A percentile compares a stretch with the other conserved stretches of the same genome.
phyloP scores from a whole-genome alignment of 169 alveolate genomes.

The Cryptosporidium viatorum region DNA sequence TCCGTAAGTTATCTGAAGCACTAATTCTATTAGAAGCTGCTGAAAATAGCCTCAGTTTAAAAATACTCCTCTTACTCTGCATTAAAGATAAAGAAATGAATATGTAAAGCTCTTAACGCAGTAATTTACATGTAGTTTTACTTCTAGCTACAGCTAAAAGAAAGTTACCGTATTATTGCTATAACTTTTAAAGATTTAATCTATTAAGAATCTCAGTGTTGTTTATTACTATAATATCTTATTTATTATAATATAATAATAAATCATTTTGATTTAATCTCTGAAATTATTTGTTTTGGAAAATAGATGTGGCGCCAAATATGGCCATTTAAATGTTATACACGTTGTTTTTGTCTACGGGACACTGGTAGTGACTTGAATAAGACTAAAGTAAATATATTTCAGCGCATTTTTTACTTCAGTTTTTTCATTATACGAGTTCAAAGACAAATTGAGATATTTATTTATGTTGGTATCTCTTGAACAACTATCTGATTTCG shows the following conservation, averaged over 20 bases:
- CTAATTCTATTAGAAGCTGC: constrained; percentile 21
- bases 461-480: too few relatives aligned
- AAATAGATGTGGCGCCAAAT: constrained; percentile 40
- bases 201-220: not conserved
- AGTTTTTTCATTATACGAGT: not conserved
- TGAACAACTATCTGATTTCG: not conserved
- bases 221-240: not conserved
- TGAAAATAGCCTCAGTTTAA: constrained; percentile 6
- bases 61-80: constrained; percentile 6
- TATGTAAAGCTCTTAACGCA: not conserved
- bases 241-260: not conserved
- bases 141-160: constrained; percentile 12
- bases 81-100: not conserved
- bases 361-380: not conserved
- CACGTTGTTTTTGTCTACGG: constrained; percentile 4
- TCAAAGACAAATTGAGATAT: not conserved
- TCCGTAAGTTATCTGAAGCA: not conserved
- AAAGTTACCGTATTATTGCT: not conserved
- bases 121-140: not conserved
- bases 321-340: not conserved
- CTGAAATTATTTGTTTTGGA: not conserved
- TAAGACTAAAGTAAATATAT: not conserved
- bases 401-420: not conserved
- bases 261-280: not conserved
- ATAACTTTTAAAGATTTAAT: not conserved